Percentiles rank a stretch among this genome's conserved stretches.
Evolutionary conservation across 2,329 filamentous ascomycete genomes (phyloP).

Genomic region (Botrytis cinerea): DNA sequence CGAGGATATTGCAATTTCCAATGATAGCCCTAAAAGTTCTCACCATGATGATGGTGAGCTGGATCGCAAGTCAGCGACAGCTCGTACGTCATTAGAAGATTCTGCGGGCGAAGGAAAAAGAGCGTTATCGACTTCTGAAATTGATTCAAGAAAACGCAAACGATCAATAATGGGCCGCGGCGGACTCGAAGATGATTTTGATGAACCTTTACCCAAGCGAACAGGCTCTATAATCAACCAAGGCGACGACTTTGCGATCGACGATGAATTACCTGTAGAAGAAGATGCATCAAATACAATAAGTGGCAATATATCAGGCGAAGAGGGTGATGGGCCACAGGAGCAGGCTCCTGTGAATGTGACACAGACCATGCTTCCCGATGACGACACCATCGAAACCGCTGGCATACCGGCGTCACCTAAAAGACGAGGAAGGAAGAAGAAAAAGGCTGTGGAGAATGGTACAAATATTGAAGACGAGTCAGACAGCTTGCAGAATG

Average conservation of each 20-base stretch:
- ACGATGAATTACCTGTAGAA: slow-evolving; percentile 47
- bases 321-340: slow-evolving; percentile 50
- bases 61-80: slow-evolving; percentile 34
- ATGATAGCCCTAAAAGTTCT: slow-evolving; percentile 42
- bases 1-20: slow-evolving; percentile 42
- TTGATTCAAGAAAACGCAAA: slow-evolving; percentile 44
- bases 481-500: slow-evolving; percentile 30
- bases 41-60: slow-evolving; percentile 45
- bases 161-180: slow-evolving; percentile 40
- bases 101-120: slow-evolving; percentile 36
- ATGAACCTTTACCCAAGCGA: slow-evolving; percentile 51
- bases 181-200: slow-evolving; percentile 41
- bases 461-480: slow-evolving; percentile 34
- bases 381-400: slow-evolving; percentile 43
- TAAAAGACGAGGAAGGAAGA: slow-evolving; percentile 42
- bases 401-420: slow-evolving; percentile 35
- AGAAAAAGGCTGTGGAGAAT: slow-evolving; percentile 42
- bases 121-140: slow-evolving; percentile 32
- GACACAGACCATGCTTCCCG: slow-evolving; percentile 46
- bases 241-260: slow-evolving; percentile 49
- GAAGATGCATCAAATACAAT: slow-evolving; percentile 42
- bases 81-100: slow-evolving; percentile 43
- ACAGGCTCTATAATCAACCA: slow-evolving; percentile 50
- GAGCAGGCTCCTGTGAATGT: slow-evolving; percentile 48
- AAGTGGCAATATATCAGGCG: slow-evolving; percentile 40